A percentile compares a stretch with the other conserved stretches of the same genome.
Conservation (phyloP, 805 yeast species). For the Starmerella vitae region DNA sequence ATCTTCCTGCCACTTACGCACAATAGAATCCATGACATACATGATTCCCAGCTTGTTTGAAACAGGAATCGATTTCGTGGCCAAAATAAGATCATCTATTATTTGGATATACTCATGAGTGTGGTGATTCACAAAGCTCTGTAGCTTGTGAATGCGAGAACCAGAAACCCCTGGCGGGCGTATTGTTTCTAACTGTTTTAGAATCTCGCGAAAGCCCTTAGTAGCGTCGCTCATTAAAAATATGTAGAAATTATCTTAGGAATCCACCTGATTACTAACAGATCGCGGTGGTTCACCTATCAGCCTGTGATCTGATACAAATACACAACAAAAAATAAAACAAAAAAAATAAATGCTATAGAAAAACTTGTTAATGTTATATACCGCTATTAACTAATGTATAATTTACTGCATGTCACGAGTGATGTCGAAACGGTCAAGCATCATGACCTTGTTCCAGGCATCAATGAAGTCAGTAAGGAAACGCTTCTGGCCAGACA, state of each 20-base stretch:
- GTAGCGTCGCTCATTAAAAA: conserved; percentile 1
- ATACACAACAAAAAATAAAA: too few species aligned
- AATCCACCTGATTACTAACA: too few species aligned
- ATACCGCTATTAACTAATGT: too few species aligned
- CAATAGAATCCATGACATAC: conserved; percentile 85
- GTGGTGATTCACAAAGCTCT: conserved; percentile 56
- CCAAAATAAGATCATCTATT: conserved; percentile 43
- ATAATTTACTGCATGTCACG: neutral
- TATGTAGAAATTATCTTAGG: too few species aligned
- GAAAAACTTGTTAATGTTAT: too few species aligned
- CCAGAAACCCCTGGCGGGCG: conserved; percentile 86
- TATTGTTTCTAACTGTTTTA: conserved; percentile 23
- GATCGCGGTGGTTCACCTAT: too few species aligned
- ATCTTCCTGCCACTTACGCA: conserved; percentile 68
- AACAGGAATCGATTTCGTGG: conserved; percentile 59
- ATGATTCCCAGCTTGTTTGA: conserved; percentile 81
- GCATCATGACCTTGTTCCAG: conserved; percentile 18
- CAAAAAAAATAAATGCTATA: too few species aligned
- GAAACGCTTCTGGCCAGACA: conserved; percentile 8
- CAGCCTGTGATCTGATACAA: too few species aligned
- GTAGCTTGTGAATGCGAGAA: conserved; percentile 71
- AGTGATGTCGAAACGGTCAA: conserved; percentile 16
- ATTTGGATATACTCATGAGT: conserved; percentile 31
- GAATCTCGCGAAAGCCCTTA: conserved; percentile 5
- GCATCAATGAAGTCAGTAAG: conserved; percentile 15